phyloP scores from a whole-genome alignment of 352 stramenopile genomes.

The Phytophthora capsici region DNA sequence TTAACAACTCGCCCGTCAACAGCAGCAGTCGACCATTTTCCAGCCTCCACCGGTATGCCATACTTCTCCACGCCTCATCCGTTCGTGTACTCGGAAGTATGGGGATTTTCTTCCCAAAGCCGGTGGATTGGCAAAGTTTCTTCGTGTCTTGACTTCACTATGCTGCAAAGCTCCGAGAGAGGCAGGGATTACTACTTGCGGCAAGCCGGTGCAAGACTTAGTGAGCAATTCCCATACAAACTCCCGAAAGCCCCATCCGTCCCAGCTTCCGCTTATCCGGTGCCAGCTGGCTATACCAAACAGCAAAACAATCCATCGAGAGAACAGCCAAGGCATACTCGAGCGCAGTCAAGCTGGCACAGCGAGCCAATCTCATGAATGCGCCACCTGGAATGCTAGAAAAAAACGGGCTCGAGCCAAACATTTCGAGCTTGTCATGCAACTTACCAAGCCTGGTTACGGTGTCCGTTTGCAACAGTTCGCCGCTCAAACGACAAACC shows the following conservation, averaged over 20 bases:
- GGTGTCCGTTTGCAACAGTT: slow-evolving; percentile 21
- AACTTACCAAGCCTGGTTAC: slow-evolving; percentile 20
- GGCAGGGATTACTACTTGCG: slow-evolving; percentile 28
- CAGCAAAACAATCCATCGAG: slow-evolving; percentile 29
- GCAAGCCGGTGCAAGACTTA: slow-evolving; percentile 30
- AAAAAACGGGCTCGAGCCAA: slow-evolving; percentile 27
- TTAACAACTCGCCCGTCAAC: not conserved
- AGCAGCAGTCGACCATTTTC: not conserved
- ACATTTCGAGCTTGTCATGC: slow-evolving; percentile 27
- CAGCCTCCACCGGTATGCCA: not conserved
- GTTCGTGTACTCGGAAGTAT: not conserved
- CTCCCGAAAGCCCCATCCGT: slow-evolving; percentile 27
- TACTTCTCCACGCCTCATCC: not conserved
- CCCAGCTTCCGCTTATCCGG: slow-evolving; percentile 37
- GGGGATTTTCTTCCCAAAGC: not conserved
- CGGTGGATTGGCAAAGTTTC: slow-evolving; percentile 22
- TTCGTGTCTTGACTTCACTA: slow-evolving; percentile 21
- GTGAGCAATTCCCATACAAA: slow-evolving; percentile 27
- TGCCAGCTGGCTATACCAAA: slow-evolving; percentile 28
- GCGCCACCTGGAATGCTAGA: slow-evolving; percentile 40
- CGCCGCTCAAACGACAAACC: slow-evolving; percentile 42
- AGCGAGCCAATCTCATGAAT: slow-evolving; percentile 41
- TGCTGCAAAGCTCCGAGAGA: slow-evolving; percentile 28
- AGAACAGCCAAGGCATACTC: slow-evolving; percentile 30
- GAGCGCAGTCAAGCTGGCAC: slow-evolving; percentile 17